Evolutionary conservation across 192 early-diverging fungal genomes (phyloP), one percentile per base, ranked within the genome.

Genomic region (Phycomyces nitens): DNA sequence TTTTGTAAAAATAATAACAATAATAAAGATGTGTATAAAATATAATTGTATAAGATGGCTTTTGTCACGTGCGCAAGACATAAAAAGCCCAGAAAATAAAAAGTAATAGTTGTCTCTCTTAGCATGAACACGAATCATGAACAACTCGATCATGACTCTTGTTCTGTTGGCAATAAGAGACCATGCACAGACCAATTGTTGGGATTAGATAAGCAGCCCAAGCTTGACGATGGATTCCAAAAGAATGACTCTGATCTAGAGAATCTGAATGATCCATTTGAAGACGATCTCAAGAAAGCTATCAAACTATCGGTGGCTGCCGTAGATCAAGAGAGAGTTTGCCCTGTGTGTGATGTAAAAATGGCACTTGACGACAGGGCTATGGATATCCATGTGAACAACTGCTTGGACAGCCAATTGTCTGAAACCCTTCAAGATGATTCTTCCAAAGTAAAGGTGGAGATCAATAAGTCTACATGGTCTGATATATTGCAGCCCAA

Each of bases 371-470:
- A 62, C 18, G 49, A 44, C 15, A 27, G 51, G 21, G 49, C 60
- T 0, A 22, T 62, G 11, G 27, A 62, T 11, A 49, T 62, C 23
- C 60, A 62, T 62, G 60, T 62, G 18, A 62, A 62, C 18, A 51
- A 11, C 4, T 62, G 60, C n/a, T 51, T 62, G 24, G 60, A 62
- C 34, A 27, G 18, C 15, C 60, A 62, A 5, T 20, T 23, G 21
- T 62, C 29, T 34, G 52, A 20, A 39, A 9, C n/a, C 34, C 21
- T 12, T 18, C 18, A 21, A 15, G 16, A 56, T 2, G 55, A 56
- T 7, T 34, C 29, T 5, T 34, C 29, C 7, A 34, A 34, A 34
- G 29, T 34, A 34, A 34, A 34, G 29, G 29, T 34, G 7, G 29
- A 34, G 7, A 7, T 7, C 29, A 34, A 34, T 5, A 34, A 7